Evolutionary conservation across 2,329 filamentous ascomycete species (phyloP).

Genomic region (Periconia sp.): DNA sequence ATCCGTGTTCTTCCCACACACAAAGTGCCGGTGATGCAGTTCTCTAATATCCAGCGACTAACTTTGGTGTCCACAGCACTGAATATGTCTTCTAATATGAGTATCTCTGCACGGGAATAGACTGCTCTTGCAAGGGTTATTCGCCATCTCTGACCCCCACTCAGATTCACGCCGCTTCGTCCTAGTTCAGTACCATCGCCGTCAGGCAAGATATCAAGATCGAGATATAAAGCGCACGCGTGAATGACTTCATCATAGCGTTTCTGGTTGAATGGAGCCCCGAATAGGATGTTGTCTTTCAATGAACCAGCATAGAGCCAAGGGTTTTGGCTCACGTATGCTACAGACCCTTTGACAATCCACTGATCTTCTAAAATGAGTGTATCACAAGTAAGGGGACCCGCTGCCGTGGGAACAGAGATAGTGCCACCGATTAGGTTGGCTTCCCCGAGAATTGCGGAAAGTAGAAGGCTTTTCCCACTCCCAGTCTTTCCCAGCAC

Average conservation of each 20-base stretch:
- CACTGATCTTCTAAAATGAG: not conserved
- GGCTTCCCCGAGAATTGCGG: not conserved
- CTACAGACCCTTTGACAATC: not conserved
- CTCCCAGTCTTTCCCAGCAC: not conserved
- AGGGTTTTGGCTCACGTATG: not conserved
- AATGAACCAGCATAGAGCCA: not conserved
- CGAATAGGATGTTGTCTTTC: not conserved
- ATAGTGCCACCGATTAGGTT: not conserved
- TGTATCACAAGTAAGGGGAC: not conserved
- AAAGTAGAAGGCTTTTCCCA: not conserved
- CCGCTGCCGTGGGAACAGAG: not conserved
- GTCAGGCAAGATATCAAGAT: not conserved
- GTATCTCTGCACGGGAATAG: conserved; percentile 45
- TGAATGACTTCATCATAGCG: not conserved
- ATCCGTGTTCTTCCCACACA: not conserved
- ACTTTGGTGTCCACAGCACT: not conserved
- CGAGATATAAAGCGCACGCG: not conserved
- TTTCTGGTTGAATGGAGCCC: not conserved
- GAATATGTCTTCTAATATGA: conserved; percentile 49
- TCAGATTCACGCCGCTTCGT: not conserved
- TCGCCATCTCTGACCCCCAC: not conserved
- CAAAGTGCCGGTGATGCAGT: not conserved
- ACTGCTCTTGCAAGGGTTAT: conserved; percentile 48
- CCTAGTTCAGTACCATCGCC: not conserved
- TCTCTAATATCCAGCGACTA: not conserved